Evolutionary conservation across 345 rosid genomes (phyloP), one percentile per base, ranked within the genome.

Genomic region (Hypericum androsaemum): DNA sequence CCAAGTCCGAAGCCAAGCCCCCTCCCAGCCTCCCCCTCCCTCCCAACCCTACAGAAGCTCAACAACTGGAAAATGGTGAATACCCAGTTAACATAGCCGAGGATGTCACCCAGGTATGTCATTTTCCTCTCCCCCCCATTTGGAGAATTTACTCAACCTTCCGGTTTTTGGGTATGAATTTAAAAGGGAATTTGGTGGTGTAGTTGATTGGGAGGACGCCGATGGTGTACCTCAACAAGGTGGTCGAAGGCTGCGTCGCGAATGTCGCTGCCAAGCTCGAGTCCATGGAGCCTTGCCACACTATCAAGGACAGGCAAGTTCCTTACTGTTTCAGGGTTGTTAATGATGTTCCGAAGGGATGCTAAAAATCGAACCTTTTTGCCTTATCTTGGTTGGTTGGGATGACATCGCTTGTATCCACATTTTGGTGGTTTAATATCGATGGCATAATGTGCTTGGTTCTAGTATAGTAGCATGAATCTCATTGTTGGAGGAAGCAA

Each of bases 231-330:
- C 95, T 90, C 56, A 87, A 87, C 71, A 84, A 78, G 74, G 83
- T 87, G 47, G 75, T 86, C 0, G 64, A 75, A 12, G 88, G 84
- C 57, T 84, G 98, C 43, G 74, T 79, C 3, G 96, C 92, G 8
- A 78, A 87, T 49, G 54, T 90, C 67, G 96, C 96, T 41, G 96
- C 95, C 13, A 90, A 90, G 66, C 96, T 90, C n/a, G 96, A 90
- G 66, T 90, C 95, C 52, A 82, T 90, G 98, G 89, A 90, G 64
- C 96, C 95, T 17, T 90, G 96, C 68, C 73, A 83, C 54, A 90
- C 96, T 47, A 96, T 84, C 62, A 90, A 90, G 54, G 96, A 87
- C 64, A 80, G 98, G 98, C 87, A 60, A 32, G 51, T 22, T 10
- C 36, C 12, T 50, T 55, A 22, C 32, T 1, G 32, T 22, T 22